Evolutionary conservation across 2,329 filamentous ascomycete genomes (phyloP).

Genomic region (Paracamarosporium sp.): DNA sequence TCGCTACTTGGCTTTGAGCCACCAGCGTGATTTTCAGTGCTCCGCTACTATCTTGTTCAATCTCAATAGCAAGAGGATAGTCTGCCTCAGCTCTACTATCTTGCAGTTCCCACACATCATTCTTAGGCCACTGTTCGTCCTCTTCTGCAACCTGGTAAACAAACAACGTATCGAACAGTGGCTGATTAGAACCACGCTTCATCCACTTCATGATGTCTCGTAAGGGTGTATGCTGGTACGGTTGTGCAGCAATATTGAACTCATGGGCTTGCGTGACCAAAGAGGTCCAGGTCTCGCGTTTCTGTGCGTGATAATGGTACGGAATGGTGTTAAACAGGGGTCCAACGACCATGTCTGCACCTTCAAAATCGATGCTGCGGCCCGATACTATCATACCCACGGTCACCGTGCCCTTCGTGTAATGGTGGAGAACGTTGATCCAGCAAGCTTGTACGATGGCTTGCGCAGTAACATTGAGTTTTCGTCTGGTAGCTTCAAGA

Average conservation of each 20-base stretch:
- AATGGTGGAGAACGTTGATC: slow-evolving; percentile 66
- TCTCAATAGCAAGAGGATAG: slow-evolving; percentile 81
- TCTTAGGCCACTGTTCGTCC: slow-evolving; percentile 24
- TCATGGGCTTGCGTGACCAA: slow-evolving; percentile 71
- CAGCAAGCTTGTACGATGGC: slow-evolving; percentile 79
- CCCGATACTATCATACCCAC: slow-evolving; percentile 83
- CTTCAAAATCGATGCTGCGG: slow-evolving; percentile 71
- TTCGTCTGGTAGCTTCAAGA: slow-evolving; percentile 57
- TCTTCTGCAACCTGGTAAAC: slow-evolving; percentile 70
- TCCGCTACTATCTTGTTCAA: slow-evolving; percentile 59
- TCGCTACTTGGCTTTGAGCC: slow-evolving; percentile 57
- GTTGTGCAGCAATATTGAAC: slow-evolving; percentile 71
- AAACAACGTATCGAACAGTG: slow-evolving; percentile 78
- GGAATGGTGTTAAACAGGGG: slow-evolving; percentile 92
- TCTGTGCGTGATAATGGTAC: slow-evolving; percentile 61
- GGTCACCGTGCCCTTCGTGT: slow-evolving; percentile 57
- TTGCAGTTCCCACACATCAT: slow-evolving; percentile 60
- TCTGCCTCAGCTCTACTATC: slow-evolving; percentile 60
- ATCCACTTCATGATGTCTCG: slow-evolving; percentile 84
- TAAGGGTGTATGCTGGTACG: slow-evolving; percentile 80
- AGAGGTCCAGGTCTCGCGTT: slow-evolving; percentile 62
- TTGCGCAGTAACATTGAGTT: slow-evolving; percentile 77
- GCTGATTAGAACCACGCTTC: slow-evolving; percentile 58
- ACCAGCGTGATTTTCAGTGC: slow-evolving; percentile 66
- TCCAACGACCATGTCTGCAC: slow-evolving; percentile 72